Base-by-base conservation (phyloP, 352 stramenopile species). In the Phytophthora meadii region DNA sequence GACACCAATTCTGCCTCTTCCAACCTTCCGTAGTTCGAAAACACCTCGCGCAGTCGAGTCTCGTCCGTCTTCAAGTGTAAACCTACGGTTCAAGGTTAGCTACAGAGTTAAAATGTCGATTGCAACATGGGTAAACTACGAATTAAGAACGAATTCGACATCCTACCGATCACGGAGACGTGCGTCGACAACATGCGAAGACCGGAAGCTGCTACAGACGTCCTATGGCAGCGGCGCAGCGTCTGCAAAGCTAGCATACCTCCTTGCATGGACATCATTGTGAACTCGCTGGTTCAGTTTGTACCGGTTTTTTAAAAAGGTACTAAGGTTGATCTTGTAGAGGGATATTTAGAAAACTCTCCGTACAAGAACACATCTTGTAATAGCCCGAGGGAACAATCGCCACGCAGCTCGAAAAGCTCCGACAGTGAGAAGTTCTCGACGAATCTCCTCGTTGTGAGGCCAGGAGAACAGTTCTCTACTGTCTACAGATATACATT, bases 41-140 rank as follows among this genome's bases (percentile, higher is more conserved):
- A 93, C 22, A 77, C 78, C 52, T 90, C 44, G 5, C 74, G 81
- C 54, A 94, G 59, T 25, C 80, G 81, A 56, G 74, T 84, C 65
- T 92, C 79, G 54, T 94, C 85, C 45, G 85, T 94, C 78, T 91
- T 93, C 84, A 79, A 90, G 71, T 93, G 84, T 54, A 93, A 68
- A 57, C 84, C 84, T 93, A 51, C 19, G 37, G 22, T 32, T 19
- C 32, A 12, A 11, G 49, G 50, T 36, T 25, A 60, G 58, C 9
- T 10, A 36, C 30, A 36, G 8, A 8, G 30, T 36, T 36, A 36
- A 14, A 54, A 62, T 30, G 19, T 7, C 41, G 24, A 63, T 61
- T 65, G 52, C 61, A 52, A 61, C 14, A 55, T 24, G 14, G 28
- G 58, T 39, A 17, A 6, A 64, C 12, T 12, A 42, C 0, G 7